Evolutionary conservation across 108 stramenopile genomes (phyloP), one percentile per base, ranked within the genome.

Genomic region (Epithemia pelagica): DNA sequence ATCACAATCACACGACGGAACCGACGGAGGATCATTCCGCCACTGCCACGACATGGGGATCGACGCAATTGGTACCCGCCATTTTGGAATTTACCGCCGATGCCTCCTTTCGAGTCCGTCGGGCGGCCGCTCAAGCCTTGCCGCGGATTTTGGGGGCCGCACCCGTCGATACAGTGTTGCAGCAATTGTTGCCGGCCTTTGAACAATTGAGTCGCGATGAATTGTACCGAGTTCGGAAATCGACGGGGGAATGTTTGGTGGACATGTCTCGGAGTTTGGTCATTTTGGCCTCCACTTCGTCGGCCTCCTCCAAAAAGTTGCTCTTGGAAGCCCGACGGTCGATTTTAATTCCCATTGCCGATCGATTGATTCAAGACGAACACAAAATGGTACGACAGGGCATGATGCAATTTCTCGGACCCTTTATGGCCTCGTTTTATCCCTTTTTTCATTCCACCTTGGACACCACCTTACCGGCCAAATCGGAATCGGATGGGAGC

Each of bases 31-130:
- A 84, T 0, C 76, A 82, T 25, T 54, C 77, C 20, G 58, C 77
- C 22, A 21, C 56, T 8, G 22, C 56, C 8, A 52, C 65, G 5
- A 8, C 52, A 27, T 66, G 54, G 54, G 65, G 46, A 21, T 33
- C 51, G 10, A 27, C 54, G 30, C 80, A 88, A 56, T 60, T 98
- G 54, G 68, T 86, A 24, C 95, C 96, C 0, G 88, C 95, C 20
- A 77, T 99, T 30, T 68, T 95, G 15, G 74, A 85, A 23, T 76
- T 99, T 28, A 84, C 92, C 19, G 82, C 89, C 65, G 97, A 99
- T 81, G 88, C 88, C 20, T 89, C 89, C 55, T 97, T 99, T 70
- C 81, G 97, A 25, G 99, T 98, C 21, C 73, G 99, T 27, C 82
- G 97, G 59, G 74, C 92, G 24, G 91, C 88, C 0, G 96, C 95